Base-by-base conservation (phyloP, 2,329 filamentous ascomycete genomes). In the Colletotrichum navitas region DNA sequence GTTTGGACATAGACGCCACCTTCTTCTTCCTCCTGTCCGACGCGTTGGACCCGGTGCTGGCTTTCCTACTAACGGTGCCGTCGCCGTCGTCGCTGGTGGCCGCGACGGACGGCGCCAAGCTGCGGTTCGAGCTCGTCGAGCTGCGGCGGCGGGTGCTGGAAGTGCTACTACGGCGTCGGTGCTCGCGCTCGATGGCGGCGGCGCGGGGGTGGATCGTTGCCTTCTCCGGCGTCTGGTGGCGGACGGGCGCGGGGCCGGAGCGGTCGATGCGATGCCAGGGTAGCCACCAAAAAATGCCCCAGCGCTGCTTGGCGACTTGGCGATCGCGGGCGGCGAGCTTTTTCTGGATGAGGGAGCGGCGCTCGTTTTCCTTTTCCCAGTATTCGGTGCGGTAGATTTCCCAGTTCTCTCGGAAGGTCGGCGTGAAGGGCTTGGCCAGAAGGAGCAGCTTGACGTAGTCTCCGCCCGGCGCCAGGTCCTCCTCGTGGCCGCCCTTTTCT, bases 331-430 rank as follows among this genome's bases (percentile, higher is more conserved):
- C 87, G 73, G 90, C 89, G 61, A 97, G 84, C 78, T 93, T 93
- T 54, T 87, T 79, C 52, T 94, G 88, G 32, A 98, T 84, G 68
- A 93, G 83, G 3, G 92, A 89, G 16, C 96, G 90, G 2, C 95
- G 91, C 80, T 97, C 94, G 78, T 99, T 99, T 81, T 99, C 96
- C 73, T 91, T 91, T 76, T 98, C 95, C 96, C 96, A 99, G 82
- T 98, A 99, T 72, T 98, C 95, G 43, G 92, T 91, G 64, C 96
- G 89, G 81, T 97, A 99, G 21, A 95, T 87, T 78, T 99, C 96
- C 96, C 96, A 99, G 75, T 97, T 97, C 80, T 98, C 95, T 26
- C 96, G 89, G 78, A 99, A 99, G 58, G 94, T 94, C 0, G 96
- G 92, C 7, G 94, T 97, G 78, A 99, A 99, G 0, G 95, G 94